Evolutionary conservation across 2,329 filamentous ascomycete species (phyloP).

Genomic region (Colletotrichum eleusines): DNA sequence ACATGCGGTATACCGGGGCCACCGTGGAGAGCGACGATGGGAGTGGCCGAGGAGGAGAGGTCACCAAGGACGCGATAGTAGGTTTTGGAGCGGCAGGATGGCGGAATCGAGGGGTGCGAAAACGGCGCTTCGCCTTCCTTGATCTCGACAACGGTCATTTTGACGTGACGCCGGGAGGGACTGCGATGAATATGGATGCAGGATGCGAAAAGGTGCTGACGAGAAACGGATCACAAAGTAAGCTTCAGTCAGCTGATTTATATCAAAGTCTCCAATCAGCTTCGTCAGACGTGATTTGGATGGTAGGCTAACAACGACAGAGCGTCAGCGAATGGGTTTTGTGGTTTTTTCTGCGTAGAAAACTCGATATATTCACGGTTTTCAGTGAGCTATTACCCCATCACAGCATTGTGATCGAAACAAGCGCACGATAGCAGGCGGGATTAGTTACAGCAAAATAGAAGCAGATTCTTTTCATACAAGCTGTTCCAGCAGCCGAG

Average conservation of each 20-base stretch:
- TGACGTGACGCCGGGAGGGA: neutral
- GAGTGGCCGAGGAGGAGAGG: neutral
- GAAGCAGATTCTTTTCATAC: neutral
- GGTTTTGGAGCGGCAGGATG: neutral
- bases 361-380: neutral
- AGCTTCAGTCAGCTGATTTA: neutral
- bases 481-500: neutral
- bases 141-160: conserved; percentile 4
- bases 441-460: too few relatives aligned
- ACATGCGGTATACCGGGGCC: conserved; percentile 21
- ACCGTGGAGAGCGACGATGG: conserved; percentile 19
- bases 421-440: too few relatives aligned
- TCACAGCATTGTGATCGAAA: too few relatives aligned
- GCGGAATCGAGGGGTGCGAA: conserved; percentile 8
- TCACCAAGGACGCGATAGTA: conserved; percentile 17
- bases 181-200: neutral
- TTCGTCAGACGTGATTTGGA: neutral
- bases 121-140: conserved; percentile 14
- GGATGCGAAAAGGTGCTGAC: neutral
- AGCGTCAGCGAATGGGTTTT: neutral
- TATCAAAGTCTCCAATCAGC: neutral
- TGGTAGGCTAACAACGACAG: rapidly evolving
- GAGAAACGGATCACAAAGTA: neutral
- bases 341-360: neutral
- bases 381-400: too few relatives aligned